These are phyloP conservation scores for Thermomucor indicae-seudaticae DNA, from an alignment of 371 early-diverging fungal species.

Conservation along the genomic window DNA sequence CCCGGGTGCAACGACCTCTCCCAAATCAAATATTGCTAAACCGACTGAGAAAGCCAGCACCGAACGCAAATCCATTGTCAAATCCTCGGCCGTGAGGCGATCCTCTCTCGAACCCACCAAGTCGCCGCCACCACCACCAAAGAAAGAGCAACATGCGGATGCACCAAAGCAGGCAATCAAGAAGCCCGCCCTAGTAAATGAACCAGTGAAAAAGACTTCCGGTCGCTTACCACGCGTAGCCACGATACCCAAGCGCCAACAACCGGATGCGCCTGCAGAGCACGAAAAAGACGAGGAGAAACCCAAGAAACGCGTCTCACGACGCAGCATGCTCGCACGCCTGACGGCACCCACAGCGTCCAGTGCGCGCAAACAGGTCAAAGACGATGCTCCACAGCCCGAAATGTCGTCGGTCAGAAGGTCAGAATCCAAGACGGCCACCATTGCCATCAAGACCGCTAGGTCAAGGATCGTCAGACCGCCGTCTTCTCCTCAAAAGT, in stretches of 20 bases:
- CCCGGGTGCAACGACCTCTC: too few relatives aligned
- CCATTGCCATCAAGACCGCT: conserved; percentile 10
- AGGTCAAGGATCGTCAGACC: conserved; percentile 6
- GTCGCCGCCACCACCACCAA: too few relatives aligned
- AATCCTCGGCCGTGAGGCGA: too few relatives aligned
- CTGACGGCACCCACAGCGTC: conserved; percentile 16
- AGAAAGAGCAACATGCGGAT: too few relatives aligned
- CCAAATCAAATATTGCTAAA: too few relatives aligned
- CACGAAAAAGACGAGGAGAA: neutral
- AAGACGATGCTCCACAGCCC: neutral
- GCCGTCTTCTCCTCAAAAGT: too few relatives aligned
- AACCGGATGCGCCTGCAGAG: neutral
- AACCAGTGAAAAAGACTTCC: neutral
- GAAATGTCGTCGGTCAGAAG: neutral
- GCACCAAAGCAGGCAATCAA: too few relatives aligned
- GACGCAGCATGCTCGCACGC: conserved; percentile 6
- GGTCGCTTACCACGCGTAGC: conserved; percentile 2
- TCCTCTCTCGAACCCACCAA: too few relatives aligned
- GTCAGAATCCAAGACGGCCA: conserved; percentile 1
- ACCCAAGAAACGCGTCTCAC: neutral
- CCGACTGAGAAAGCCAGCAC: too few relatives aligned
- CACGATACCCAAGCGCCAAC: neutral
- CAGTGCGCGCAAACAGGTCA: conserved; percentile 10
- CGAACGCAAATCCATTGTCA: too few relatives aligned
- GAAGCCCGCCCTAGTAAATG: neutral